Conservation (phyloP, 208 protist species). For the Acanthamoeba quina region DNA sequence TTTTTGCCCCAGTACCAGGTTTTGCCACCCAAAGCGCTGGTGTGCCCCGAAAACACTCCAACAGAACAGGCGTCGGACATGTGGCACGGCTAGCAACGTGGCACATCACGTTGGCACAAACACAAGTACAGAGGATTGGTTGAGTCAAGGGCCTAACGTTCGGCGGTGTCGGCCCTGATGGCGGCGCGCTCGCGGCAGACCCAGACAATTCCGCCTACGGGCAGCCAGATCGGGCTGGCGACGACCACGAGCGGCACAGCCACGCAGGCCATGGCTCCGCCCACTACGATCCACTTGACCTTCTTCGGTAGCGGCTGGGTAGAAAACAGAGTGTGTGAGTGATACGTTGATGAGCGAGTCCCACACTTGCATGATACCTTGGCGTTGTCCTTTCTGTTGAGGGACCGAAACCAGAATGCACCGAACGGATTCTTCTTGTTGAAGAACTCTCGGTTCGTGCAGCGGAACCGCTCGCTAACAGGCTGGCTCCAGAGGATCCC, state of each 20-base stretch:
- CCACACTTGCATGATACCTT: neutral
- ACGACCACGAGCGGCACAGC: slow-evolving; percentile 8
- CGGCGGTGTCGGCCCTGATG: neutral
- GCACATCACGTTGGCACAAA: too few species aligned
- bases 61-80: too few species aligned
- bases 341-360: neutral
- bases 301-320: neutral
- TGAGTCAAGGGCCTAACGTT: too few species aligned
- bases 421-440: slow-evolving; percentile 56
- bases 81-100: too few species aligned
- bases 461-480: slow-evolving; percentile 1
- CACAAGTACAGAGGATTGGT: too few species aligned
- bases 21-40: neutral
- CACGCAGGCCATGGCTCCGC: neutral
- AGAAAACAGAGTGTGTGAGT: neutral
- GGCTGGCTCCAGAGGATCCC: slow-evolving; percentile 36
- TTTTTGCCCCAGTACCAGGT: neutral
- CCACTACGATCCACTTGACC: slow-evolving; percentile 29
- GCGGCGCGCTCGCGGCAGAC: neutral
- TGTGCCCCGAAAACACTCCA: too few species aligned
- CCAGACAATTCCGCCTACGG: slow-evolving; percentile 21
- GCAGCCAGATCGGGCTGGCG: neutral
- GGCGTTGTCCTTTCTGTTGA: neutral
- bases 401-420: neutral
- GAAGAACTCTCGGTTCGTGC: slow-evolving; percentile 51